These are phyloP conservation scores for Epichloe uncinata DNA, from an alignment of 2,329 filamentous ascomycete genomes.

Conservation along the genomic window DNA sequence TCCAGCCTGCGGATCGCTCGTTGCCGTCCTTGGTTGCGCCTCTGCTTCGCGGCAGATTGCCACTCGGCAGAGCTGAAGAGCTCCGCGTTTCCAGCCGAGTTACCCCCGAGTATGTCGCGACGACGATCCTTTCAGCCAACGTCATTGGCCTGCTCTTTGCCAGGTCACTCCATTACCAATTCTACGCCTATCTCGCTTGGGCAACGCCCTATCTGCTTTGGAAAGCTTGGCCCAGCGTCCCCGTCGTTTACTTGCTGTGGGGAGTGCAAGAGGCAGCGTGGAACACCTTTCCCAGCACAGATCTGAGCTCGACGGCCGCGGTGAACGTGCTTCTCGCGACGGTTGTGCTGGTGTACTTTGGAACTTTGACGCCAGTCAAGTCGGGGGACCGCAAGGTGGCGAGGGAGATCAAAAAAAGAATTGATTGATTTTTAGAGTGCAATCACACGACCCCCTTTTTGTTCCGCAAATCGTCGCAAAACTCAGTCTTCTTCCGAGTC, in stretches of 20 bases:
- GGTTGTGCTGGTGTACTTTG: constrained; percentile 48
- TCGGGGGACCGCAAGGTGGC: not conserved
- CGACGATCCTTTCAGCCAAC: constrained; percentile 62
- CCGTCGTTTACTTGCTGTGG: constrained; percentile 58
- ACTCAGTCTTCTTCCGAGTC: constrained; percentile 57
- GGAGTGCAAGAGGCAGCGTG: constrained; percentile 78
- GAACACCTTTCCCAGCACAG: constrained; percentile 81
- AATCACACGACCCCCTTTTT: not conserved
- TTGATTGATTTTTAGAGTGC: constrained; percentile 8
- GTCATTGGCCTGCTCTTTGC: constrained; percentile 74
- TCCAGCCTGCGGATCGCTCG: constrained; percentile 50
- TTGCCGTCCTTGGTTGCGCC: constrained; percentile 38
- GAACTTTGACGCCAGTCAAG: constrained; percentile 24
- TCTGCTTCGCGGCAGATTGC: constrained; percentile 28
- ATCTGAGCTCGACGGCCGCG: constrained; percentile 43
- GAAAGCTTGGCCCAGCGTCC: constrained; percentile 56
- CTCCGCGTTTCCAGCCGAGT: constrained; percentile 42
- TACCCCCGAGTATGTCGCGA: constrained; percentile 61
- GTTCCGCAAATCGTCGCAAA: not conserved
- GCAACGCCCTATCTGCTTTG: constrained; percentile 77
- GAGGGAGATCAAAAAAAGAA: constrained; percentile 19
- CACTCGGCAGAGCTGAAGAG: constrained; percentile 39
- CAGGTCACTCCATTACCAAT: constrained; percentile 85
- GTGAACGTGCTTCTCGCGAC: constrained; percentile 58
- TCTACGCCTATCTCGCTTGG: constrained; percentile 88